Base-by-base conservation (phyloP, 1,284 basidiomycete genomes). In the Lentinula novae-zelandiae region DNA sequence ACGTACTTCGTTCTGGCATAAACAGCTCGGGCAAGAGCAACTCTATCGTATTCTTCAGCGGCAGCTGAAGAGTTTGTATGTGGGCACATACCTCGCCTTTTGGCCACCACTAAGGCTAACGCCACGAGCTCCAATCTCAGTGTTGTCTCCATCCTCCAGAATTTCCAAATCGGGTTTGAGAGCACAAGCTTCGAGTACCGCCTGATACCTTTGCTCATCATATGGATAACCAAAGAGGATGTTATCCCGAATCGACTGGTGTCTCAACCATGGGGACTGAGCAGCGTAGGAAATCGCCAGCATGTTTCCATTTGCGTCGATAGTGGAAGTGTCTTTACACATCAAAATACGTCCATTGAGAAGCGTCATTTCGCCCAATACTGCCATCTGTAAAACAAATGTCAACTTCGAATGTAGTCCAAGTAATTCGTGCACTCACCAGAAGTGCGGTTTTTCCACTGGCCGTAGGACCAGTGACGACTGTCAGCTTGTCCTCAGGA, bases 251-350 rank as follows among this genome's bases (percentile, higher is more conserved):
- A 81, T 81, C 1, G 76, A 75, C 62, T 77, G 75, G 62, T 80
- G 77, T n/a, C 76, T 67, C 31, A 97, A 78, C 93, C 93, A 97
- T 0, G 95, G 88, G 0, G 86, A 83, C 73, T 97, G 95, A 0
- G 92, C 86, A 49, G 83, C 82, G 65, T 95, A 96, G 1, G 94
- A 92, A 36, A 95, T 86, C 8, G 86, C 78, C 13, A 40, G 39
- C 53, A 57, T 57, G 34, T 42, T 22, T 10, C 60, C 60, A n/a
- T 61, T 39, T 15, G 20, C 48, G 20, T 61, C 60, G 10, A 61
- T 34, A 5, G 22, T 39, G 31, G 60, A 61, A 9, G 54, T 40
- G 46, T 61, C 54, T 38, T 61, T 61, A 10, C 22, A 27, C 53
- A 61, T 61, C 20, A 46, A 31, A n/a, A 61, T 56, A 7, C 54